Base-by-base conservation (phyloP, 495 filamentous ascomycete genomes). In the Penicillium herquei region DNA sequence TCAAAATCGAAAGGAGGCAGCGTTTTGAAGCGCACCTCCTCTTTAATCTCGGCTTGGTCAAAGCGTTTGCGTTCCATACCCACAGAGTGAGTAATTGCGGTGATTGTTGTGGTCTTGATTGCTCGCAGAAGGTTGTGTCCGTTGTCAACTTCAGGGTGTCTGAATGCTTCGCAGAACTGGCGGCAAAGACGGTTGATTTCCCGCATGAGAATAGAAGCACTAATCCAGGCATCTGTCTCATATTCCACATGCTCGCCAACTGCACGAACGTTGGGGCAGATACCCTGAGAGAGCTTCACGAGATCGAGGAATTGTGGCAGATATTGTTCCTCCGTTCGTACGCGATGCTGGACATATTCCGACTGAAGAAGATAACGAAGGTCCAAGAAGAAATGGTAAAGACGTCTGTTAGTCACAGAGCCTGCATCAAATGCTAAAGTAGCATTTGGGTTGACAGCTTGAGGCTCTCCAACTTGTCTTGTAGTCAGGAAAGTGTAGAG, bases 221-320 rank as follows among this genome's bases (percentile, higher is more conserved):
- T 94, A 45, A 99, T 97, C 94, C 94, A 99, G 31, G 91, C 88
- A 65, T 99, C 94, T 6, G 92, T 94, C 70, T 99, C 94, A 63
- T 97, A 99, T 65, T 98, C 95, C 7, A 99, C 88, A 65, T 99
- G 94, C 57, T 99, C 94, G 17, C 89, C 90, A 32, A 96, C 85
- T 1, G 92, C 93, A 54, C 94, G 83, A 6, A 91, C 74, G 61
- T 98, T 99, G 12, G 94, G 95, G 62, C 93, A 96, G 39, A 98
- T 96, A 0, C 94, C 94, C 71, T 99, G 94, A 48, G 95, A 91
- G 33, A 99, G 79, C 62, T 96, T 95, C 57, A 96, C 91, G 3
- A 99, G 77, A 64, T 99, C 95, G 21, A 99, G 78, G 72, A 98
- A 98, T 63, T 99, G 94, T 58, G 92, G 78, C 49, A 95, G 78